A percentile compares a stretch with the other conserved stretches of the same genome.
Conservation (phyloP, 2,329 filamentous ascomycete species). For the Neurospora sp. region DNA sequence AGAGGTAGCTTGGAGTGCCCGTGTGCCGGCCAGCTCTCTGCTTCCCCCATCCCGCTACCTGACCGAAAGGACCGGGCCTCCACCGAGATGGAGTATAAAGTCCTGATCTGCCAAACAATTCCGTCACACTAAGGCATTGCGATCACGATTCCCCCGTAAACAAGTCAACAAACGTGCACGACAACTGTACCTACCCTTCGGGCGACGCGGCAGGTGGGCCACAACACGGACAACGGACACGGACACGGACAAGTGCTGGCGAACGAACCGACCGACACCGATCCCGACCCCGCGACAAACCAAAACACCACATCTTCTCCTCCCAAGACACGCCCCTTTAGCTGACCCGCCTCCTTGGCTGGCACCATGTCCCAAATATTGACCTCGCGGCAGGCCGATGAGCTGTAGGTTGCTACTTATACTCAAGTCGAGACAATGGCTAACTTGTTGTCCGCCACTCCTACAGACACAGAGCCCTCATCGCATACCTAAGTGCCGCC, state of each 20-base stretch:
- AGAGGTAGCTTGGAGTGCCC: background rate
- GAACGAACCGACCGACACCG: background rate
- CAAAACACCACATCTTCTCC: background rate
- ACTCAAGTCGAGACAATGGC: constrained; percentile 2
- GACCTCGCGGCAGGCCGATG: constrained; percentile 74
- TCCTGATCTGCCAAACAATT: background rate
- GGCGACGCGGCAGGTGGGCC: background rate
- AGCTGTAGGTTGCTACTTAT: constrained; percentile 57
- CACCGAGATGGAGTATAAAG: background rate
- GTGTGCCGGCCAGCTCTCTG: background rate
- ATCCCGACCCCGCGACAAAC: constrained; percentile 1
- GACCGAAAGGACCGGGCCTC: background rate
- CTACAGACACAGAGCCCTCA: constrained; percentile 79
- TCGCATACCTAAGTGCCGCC: constrained; percentile 73
- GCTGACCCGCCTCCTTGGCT: constrained; percentile 1
- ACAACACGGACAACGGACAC: background rate
- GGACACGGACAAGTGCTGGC: background rate
- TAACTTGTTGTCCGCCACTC: constrained; percentile 6
- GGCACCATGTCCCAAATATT: constrained; percentile 61
- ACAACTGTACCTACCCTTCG: background rate
- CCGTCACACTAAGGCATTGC: background rate
- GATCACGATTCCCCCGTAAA: background rate
- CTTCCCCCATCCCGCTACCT: background rate
- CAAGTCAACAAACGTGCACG: background rate
- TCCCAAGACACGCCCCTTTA: constrained; percentile 3